Conservation (phyloP, 2,329 filamentous ascomycete species). For the Hymenoscyphus infarciens region DNA sequence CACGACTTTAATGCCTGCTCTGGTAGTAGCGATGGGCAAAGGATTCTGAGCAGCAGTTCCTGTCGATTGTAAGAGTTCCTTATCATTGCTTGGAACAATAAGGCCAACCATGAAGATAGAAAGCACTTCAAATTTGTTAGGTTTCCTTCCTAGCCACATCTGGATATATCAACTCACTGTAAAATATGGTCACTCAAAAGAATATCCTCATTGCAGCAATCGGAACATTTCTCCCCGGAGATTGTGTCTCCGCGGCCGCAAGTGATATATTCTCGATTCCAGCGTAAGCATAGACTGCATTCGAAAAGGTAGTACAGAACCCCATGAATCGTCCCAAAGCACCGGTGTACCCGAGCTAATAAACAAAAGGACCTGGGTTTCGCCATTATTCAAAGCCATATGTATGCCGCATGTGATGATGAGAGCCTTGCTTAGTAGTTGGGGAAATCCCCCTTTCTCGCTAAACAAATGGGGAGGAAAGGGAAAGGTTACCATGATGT, state of each 20-base stretch:
- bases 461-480: neutral
- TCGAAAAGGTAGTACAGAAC: slow-evolving; percentile 42
- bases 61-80: slow-evolving; percentile 37
- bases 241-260: slow-evolving; percentile 52
- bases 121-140: slow-evolving; percentile 26
- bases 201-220: slow-evolving; percentile 50
- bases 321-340: slow-evolving; percentile 57
- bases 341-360: slow-evolving; percentile 61
- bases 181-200: slow-evolving; percentile 55
- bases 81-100: slow-evolving; percentile 53
- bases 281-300: slow-evolving; percentile 46
- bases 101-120: slow-evolving; percentile 48
- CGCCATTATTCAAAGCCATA: slow-evolving; percentile 69
- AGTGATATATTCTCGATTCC: slow-evolving; percentile 51
- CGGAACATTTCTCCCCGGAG: slow-evolving; percentile 51
- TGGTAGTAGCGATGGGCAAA: slow-evolving; percentile 69
- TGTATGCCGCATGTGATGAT: slow-evolving; percentile 59
- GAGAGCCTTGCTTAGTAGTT: slow-evolving; percentile 37
- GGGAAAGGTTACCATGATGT: slow-evolving; percentile 45
- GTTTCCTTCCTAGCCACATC: too few relatives aligned
- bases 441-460: neutral
- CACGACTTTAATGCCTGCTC: slow-evolving; percentile 64
- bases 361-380: slow-evolving; percentile 63
- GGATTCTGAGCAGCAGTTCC: slow-evolving; percentile 52
- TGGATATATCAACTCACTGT: slow-evolving; percentile 12